Evolutionary conservation across 129 eudicot genomes (phyloP), one percentile per base, ranked within the genome.

Genomic region (Apium graveolens): DNA sequence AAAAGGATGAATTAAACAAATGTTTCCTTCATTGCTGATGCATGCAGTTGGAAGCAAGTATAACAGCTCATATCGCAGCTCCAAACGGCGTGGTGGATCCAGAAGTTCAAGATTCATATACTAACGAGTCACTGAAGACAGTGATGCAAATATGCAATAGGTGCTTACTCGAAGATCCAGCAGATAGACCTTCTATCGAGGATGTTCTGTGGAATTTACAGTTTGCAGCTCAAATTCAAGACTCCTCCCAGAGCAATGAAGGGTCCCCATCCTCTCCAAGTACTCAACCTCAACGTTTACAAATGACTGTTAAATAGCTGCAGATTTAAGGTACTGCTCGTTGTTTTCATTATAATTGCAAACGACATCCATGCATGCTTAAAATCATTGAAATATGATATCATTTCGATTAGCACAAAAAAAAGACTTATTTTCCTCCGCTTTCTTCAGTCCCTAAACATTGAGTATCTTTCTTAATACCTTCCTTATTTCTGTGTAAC

Each of bases 191-290:
- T 20, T 91, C 99, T 10, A 83, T 92, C 27, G 99, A 95, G 79
- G 99, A 95, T 81, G 87, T 95, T 77, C 79, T 95, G 29, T 95
- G 99, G 99, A 91, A 95, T 77, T 76, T 95, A 86, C 99, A 90
- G 73, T 95, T 88, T 86, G 97, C 97, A 69, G 89, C 94, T 18
- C 99, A 95, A 78, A 92, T 95, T 73, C 97, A 91, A 78, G 92
- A 88, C 66, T 85, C 91, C 41, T 78, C 86, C 74, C 86, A 85
- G 10, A 92, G 96, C 85, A 86, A 85, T 17, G 91, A 91, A 18
- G 89, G 86, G 45, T 91, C 97, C 63, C 99, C 99, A 4, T 51
- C 82, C 76, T 79, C 88, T 46, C 80, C 82, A 39, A 60, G 68
- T 60, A 57, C 83, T 57, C 89, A 76, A 79, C 83, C 88, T 45